These are phyloP conservation scores for Mrakia gelida DNA, from an alignment of 768 basidiomycete genomes.

Conservation along the genomic window DNA sequence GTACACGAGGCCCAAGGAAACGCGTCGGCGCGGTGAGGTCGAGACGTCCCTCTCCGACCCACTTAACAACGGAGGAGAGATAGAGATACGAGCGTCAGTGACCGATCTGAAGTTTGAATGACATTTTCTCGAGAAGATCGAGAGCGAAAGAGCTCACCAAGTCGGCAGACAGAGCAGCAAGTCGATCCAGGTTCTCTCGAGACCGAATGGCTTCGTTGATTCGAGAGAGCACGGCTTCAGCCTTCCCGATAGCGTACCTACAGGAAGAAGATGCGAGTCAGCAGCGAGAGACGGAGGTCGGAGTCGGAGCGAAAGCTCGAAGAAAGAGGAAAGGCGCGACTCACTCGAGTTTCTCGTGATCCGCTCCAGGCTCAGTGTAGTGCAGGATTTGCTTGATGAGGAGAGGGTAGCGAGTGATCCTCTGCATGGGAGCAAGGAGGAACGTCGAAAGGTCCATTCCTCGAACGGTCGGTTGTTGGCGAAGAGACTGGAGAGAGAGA, in stretches of 20 bases:
- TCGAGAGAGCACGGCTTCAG: slow-evolving; percentile 66
- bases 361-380: slow-evolving; percentile 61
- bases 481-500: slow-evolving; percentile 56
- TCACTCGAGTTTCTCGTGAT: slow-evolving; percentile 21
- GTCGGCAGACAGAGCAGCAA: slow-evolving; percentile 67
- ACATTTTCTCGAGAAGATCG: not conserved
- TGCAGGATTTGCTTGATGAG: slow-evolving; percentile 57
- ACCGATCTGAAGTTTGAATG: not conserved
- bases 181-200: slow-evolving; percentile 72
- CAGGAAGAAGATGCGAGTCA: slow-evolving; percentile 49
- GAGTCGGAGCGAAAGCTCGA: not conserved
- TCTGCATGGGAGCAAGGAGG: slow-evolving; percentile 91
- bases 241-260: slow-evolving; percentile 44
- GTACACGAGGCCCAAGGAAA: slow-evolving; percentile 69
- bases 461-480: slow-evolving; percentile 70
- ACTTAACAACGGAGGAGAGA: not conserved
- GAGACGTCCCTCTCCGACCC: slow-evolving; percentile 51
- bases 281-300: slow-evolving; percentile 57
- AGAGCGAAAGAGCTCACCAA: slow-evolving; percentile 59
- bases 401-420: slow-evolving; percentile 88
- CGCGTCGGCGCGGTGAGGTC: slow-evolving; percentile 89
- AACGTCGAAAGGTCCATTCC: slow-evolving; percentile 87
- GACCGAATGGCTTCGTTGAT: slow-evolving; percentile 88
- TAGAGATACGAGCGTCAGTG: not conserved
- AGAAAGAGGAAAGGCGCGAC: not conserved